Percentiles rank a stretch among this genome's conserved stretches.
phyloP scores from a whole-genome alignment of 768 basidiomycete genomes.

The Lactarius hengduanensis region DNA sequence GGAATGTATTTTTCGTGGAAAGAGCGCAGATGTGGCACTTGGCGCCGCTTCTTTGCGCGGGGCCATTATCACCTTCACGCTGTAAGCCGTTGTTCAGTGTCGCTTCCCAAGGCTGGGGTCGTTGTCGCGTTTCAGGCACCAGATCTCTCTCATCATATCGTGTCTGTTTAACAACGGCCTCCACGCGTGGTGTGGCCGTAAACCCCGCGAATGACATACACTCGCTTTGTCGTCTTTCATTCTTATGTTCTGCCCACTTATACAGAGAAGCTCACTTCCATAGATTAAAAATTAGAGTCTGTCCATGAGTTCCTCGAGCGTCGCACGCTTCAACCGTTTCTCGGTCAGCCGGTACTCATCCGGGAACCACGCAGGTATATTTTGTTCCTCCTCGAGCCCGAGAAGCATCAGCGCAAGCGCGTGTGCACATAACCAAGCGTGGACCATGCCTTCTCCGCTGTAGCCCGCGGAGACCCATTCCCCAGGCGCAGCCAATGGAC shows the following conservation, averaged over 20 bases:
- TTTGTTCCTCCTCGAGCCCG: conserved; percentile 38
- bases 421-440: conserved; percentile 62
- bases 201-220: not conserved
- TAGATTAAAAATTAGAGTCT: conserved; percentile 20
- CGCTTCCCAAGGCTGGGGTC: not conserved
- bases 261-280: not conserved
- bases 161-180: not conserved
- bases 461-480: conserved; percentile 76
- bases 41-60: conserved; percentile 1
- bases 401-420: conserved; percentile 62
- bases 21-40: not conserved
- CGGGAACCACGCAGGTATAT: conserved; percentile 49
- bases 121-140: not conserved
- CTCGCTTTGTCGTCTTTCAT: not conserved
- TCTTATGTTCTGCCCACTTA: not conserved
- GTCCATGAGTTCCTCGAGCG: conserved; percentile 38
- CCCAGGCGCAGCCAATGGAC: conserved; percentile 41
- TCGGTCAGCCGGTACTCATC: conserved; percentile 47
- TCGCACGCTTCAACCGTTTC: conserved; percentile 47
- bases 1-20: not conserved
- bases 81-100: not conserved
- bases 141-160: not conserved
- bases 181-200: not conserved
- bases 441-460: conserved; percentile 71
- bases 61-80: not conserved